Base-by-base conservation (phyloP, 2,329 filamentous ascomycete genomes). In the Mycosphaerella sp. region DNA sequence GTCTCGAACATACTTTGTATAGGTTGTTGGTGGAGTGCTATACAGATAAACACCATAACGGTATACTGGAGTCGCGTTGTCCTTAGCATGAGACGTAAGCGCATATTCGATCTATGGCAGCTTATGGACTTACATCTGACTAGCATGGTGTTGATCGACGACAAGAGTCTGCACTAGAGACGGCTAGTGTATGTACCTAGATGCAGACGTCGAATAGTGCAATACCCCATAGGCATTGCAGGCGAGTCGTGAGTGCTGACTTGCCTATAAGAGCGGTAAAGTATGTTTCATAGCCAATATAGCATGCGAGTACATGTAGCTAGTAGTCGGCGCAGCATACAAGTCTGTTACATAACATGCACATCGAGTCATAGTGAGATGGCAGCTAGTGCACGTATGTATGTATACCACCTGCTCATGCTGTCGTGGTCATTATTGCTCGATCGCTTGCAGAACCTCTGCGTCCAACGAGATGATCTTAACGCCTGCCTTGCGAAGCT, bases 401-500 rank as follows among this genome's bases (percentile, higher is more conserved):
- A 30, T 6, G 28, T 30, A 30, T 30, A 6, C 10, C 28, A 6
- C 6, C 6, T 30, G 6, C 28, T 6, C 28, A 6, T 30, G 6
- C 10, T 30, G 28, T 10, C 10, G 28, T 30, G 28, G 10, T 21
- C 21, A 21, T 6, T 4, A 32, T 32, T 32, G 30, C 30, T 32
- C 13, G 18, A 58, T 27, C 25, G 41, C 46, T 6, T 28, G 30
- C 35, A 55, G 48, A 21, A 48, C 27, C 27, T 47, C 42, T n/a
- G 39, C 37, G 6, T 49, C 52, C 42, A 50, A 28, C 8, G 40
- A 40, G 13, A 58, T 43, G 25, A 54, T 30, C 32, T 37, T 27
- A 3, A 58, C 56, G 4, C 56, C 56, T 6, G 36, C 42, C 17
- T 51, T 43, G 21, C 48, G 25, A 17, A 59, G 41, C 13, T 56